Conservation (phyloP, 352 stramenopile species). For the Phytophthora europaea region DNA sequence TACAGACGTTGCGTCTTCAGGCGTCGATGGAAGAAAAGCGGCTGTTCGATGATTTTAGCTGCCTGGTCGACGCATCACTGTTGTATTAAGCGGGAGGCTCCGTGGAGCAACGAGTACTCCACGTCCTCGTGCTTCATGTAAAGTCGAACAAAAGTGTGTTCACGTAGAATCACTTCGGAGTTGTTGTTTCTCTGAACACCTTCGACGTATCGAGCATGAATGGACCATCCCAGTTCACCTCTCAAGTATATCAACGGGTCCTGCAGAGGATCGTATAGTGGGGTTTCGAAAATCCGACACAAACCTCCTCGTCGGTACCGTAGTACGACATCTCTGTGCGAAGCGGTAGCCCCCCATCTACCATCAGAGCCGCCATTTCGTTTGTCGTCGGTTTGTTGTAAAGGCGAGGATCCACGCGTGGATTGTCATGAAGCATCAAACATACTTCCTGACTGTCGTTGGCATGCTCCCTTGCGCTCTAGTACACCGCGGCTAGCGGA, state of each 20-base stretch:
- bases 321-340: background rate
- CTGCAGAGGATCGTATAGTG: constrained; percentile 1
- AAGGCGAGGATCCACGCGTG: background rate
- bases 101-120: constrained; percentile 4
- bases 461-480: background rate
- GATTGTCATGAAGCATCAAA: constrained; percentile 2
- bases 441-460: background rate
- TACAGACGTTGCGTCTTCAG: background rate
- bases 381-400: background rate
- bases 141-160: background rate
- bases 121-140: constrained; percentile 4
- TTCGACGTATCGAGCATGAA: background rate
- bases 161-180: background rate
- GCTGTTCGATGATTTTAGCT: constrained; percentile 8
- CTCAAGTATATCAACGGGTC: background rate
- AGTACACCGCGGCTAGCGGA: background rate
- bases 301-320: background rate
- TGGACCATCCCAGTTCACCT: background rate
- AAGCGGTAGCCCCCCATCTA: background rate
- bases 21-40: background rate
- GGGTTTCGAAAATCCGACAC: constrained; percentile 1
- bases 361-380: constrained; percentile 1
- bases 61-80: constrained; percentile 9
- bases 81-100: background rate
- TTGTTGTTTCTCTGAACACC: background rate